Base-by-base conservation (phyloP, 2,329 filamentous ascomycete species). In the Tolypocladium cylindrosporum region DNA sequence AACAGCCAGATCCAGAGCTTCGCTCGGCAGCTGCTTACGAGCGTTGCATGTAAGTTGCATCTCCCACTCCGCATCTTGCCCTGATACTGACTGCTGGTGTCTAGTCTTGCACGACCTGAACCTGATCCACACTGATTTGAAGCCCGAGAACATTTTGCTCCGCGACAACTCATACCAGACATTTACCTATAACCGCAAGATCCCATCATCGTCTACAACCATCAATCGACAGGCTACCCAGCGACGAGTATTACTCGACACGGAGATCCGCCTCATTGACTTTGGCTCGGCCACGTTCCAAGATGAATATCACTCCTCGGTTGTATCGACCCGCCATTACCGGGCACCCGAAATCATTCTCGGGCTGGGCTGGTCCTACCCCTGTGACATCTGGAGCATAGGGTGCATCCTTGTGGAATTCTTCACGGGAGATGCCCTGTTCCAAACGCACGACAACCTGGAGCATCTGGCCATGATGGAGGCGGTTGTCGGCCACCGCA, bases 1-100 rank as follows among this genome's bases (percentile, higher is more conserved):
- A 97, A 95, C 78, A 97, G 92, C 64, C 94, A 99, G 73, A 99
- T 99, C 59, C 94, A 97, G 72, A 93, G 85, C 70, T 97, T 99
- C 78, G 94, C 94, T 54, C 86, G 93, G 55, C 94, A 99, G 71
- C 79, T 99, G 19, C 89, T 99, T 61, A 97, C 93, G n/a, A 97
- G 93, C 68, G 95, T 99, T 68, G 94, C 94, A 59, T 99, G 91
- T 96, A 77, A 80, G 90, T 85, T 19, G 21, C 34, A 37, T 24
- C 54, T 16, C n/a, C 24, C 43, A 6, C 13, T 4, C 39, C 16
- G 13, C 11, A 9, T 51, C 16, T 31, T 42, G 14, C 16, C n/a
- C 2, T n/a, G 14, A 5, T 54, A 4, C 51, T 37, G 36, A 36
- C 27, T 9, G 14, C 52, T 36, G 0, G 10, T 51, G 4, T n/a